phyloP scores from a whole-genome alignment of 2,329 filamentous ascomycete genomes.

The Arthrobotrys iridis region DNA sequence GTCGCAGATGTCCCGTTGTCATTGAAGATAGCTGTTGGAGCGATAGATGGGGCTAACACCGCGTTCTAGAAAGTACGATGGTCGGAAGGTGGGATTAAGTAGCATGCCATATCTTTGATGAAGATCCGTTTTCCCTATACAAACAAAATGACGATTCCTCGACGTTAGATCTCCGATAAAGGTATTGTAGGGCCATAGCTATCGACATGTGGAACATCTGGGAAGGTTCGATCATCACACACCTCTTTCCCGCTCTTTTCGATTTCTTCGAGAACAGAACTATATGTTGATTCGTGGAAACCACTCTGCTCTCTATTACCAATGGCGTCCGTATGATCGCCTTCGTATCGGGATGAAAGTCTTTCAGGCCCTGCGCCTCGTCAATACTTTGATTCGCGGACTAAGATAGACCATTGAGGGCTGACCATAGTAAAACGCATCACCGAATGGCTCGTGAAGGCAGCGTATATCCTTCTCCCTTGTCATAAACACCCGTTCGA shows the following conservation, averaged over 20 bases:
- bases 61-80: slow-evolving; percentile 67
- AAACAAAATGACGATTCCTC: slow-evolving; percentile 58
- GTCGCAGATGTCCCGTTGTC: slow-evolving; percentile 56
- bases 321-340: slow-evolving; percentile 65
- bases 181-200: not conserved
- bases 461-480: slow-evolving; percentile 81
- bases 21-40: slow-evolving; percentile 59
- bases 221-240: slow-evolving; percentile 59
- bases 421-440: slow-evolving; percentile 88
- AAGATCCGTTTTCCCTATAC: slow-evolving; percentile 86
- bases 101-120: slow-evolving; percentile 98
- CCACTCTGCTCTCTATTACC: slow-evolving; percentile 70
- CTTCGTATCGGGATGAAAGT: slow-evolving; percentile 79
- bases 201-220: slow-evolving; percentile 17
- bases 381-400: not conserved
- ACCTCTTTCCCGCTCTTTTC: slow-evolving; percentile 79
- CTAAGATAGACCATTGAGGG: not conserved
- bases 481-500: slow-evolving; percentile 98
- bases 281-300: slow-evolving; percentile 76
- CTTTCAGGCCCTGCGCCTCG: slow-evolving; percentile 72
- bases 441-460: slow-evolving; percentile 94
- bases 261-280: slow-evolving; percentile 79
- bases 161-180: slow-evolving; percentile 61
- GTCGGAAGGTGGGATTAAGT: slow-evolving; percentile 79
- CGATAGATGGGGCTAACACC: slow-evolving; percentile 79